A percentile compares a stretch with the other conserved stretches of the same genome.
These are phyloP conservation scores for Gnetum montanum DNA, from an alignment of 75 land plant genomes.

Conservation along the genomic window DNA sequence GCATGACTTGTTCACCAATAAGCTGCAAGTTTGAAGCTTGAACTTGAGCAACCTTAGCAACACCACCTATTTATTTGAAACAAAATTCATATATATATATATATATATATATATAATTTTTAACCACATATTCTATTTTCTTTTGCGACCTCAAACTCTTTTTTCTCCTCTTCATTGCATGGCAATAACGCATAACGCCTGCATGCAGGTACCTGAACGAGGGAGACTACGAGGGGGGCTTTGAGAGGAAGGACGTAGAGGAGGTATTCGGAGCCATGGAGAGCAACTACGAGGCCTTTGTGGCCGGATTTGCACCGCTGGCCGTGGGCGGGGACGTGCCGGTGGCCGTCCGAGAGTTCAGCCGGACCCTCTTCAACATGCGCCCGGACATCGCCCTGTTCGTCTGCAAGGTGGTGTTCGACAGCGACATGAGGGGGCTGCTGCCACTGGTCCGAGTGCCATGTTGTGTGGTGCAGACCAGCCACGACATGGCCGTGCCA, in stretches of 20 bases:
- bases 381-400: conserved; percentile 67
- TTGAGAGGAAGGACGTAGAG: conserved; percentile 57
- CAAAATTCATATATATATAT: too few relatives aligned
- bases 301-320: conserved; percentile 58
- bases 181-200: too few relatives aligned
- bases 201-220: conserved; percentile 70
- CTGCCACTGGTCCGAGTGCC: conserved; percentile 55
- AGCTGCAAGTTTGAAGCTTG: too few relatives aligned
- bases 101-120: too few relatives aligned
- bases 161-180: too few relatives aligned
- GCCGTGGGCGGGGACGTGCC: conserved; percentile 67
- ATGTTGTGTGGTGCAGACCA: conserved; percentile 45
- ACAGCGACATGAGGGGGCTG: conserved; percentile 42
- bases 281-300: conserved; percentile 64
- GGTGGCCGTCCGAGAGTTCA: conserved; percentile 56
- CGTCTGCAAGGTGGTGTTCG: conserved; percentile 40
- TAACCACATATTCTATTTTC: too few relatives aligned
- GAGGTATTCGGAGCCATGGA: conserved; percentile 52
- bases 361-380: conserved; percentile 73
- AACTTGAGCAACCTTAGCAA: too few relatives aligned
- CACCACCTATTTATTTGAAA: too few relatives aligned
- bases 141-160: too few relatives aligned
- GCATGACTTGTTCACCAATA: too few relatives aligned
- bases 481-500: conserved; percentile 56
- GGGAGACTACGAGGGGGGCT: conserved; percentile 60